Base-by-base conservation (phyloP, 441 rosid species). In the Gossypium lobatum region DNA sequence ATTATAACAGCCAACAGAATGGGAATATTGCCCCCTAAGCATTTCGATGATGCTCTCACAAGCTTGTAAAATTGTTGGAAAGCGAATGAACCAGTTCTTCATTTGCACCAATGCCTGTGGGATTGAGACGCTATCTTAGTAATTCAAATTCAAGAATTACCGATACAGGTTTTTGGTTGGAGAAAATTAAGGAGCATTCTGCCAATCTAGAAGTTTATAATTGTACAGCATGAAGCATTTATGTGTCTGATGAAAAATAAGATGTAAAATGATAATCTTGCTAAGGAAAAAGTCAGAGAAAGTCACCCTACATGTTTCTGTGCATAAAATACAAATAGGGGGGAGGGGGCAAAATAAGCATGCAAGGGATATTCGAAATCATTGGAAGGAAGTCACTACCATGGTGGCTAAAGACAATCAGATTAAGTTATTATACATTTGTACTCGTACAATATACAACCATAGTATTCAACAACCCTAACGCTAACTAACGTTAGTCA, bases 1-100 rank as follows among this genome's bases (percentile, higher is more conserved):
- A 78, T 77, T 79, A 71, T 93, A 89, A 82, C 97, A 95, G 76
- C 97, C 95, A 85, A 93, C 95, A 73, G 92, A 88, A 83, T 95
- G 99, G 63, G 97, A 91, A 78, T 93, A 95, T 77, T 95, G 99
- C 68, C 98, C 99, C 75, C 98, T 91, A n/a, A 95, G 98, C 99
- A 93, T 89, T 89, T 95, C 95, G 80, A 95, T 90, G 63, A 86
- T 79, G 78, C 93, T 85, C 90, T 93, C 98, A 77, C 88, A 91
- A 39, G 92, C 95, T 79, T 90, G 99, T 77, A 95, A 83, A 75
- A 95, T 90, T 64, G 95, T 95, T 26, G 99, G 99, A 82, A 95
- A 95, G 70, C 99, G 93, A 66, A 80, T 31, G 65, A 88, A 90
- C 91, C 89, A 90, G 57, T 80, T 89, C 85, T 85, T 95, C 98